Base-by-base conservation (phyloP, 345 rosid species). In the Corymbia maculata region DNA sequence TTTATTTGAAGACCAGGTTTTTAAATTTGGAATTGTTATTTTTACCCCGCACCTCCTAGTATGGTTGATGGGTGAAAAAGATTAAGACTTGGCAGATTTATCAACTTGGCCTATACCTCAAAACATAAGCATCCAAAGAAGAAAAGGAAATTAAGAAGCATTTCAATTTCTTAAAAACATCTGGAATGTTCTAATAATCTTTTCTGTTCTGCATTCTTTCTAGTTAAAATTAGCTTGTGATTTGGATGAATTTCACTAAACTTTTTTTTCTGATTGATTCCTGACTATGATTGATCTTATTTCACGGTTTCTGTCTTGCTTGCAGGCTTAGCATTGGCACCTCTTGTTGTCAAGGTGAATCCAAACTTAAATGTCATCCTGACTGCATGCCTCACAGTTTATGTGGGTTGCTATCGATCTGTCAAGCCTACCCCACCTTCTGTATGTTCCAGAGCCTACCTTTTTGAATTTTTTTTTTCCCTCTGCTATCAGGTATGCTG, bases 361-460 rank as follows among this genome's bases (percentile, higher is more conserved):
- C 98, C 99, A 47, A 98, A 98, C 88, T 88, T 98, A 91, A 98
- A 98, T 92, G 99, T 97, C 85, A 91, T 96, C 82, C 94, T 97
- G 90, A 97, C 98, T 47, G 99, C 99, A 85, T 94, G 97, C 89
- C 96, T 98, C 44, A 80, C 99, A 5, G 99, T 98, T 88, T 97
- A 92, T 87, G 99, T 97, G 51, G 99, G 99, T 80, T 97, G 99
- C 92, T 96, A 96, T 88, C 97, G 99, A 88, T 98, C 99, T 59
- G 99, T 98, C 88, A 98, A 98, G 93, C 95, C 99, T 85, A 91
- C 98, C 51, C 99, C 99, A 30, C 99, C 98, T 68, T 87, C 96
- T 8, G 99, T 97, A 89, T 93, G 96, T 86, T 64, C 75, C 88
- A 85, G 47, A 45, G 42, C 85, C 85, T 24, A 42, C 84, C 49